Evolutionary conservation across 148 eudicot genomes (phyloP).

Genomic region (Chenopodium formosanum): DNA sequence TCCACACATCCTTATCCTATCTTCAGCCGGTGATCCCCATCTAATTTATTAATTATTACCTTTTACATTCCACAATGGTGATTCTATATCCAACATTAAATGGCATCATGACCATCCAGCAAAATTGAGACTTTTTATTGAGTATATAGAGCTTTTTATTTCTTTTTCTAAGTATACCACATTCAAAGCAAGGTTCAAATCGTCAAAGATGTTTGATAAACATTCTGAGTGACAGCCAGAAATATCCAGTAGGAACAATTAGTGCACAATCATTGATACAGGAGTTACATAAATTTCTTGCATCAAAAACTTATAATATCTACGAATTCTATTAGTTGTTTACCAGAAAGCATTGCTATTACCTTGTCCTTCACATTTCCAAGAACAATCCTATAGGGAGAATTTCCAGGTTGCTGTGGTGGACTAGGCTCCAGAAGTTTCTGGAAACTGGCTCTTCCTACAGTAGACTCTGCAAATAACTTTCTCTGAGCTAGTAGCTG

Average conservation of each 20-base stretch:
- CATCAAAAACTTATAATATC: not conserved
- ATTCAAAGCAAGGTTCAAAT: slow-evolving; percentile 6
- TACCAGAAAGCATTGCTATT: slow-evolving; percentile 8
- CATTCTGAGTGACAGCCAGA: not conserved
- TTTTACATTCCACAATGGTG: not conserved
- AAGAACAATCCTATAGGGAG: slow-evolving; percentile 83
- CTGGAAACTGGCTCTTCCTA: slow-evolving; percentile 77
- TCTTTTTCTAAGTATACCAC: too few species aligned
- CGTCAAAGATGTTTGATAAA: not conserved
- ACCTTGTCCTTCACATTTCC: slow-evolving; percentile 90
- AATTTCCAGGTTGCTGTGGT: slow-evolving; percentile 58
- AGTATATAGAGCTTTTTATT: not conserved
- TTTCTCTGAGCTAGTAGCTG: slow-evolving; percentile 61
- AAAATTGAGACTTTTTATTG: not conserved
- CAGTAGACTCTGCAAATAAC: slow-evolving; percentile 62
- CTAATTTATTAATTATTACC: not conserved
- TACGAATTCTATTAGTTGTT: not conserved
- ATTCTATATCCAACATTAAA: not conserved
- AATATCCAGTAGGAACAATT: not conserved
- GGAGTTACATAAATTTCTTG: not conserved
- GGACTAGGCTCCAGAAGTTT: slow-evolving; percentile 87
- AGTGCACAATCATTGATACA: not conserved
- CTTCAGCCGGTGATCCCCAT: not conserved
- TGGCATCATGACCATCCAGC: not conserved
- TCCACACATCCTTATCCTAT: not conserved